Evolutionary conservation across 257 asterid genomes (phyloP).

Genomic region (Ajuga chamaepitys): DNA sequence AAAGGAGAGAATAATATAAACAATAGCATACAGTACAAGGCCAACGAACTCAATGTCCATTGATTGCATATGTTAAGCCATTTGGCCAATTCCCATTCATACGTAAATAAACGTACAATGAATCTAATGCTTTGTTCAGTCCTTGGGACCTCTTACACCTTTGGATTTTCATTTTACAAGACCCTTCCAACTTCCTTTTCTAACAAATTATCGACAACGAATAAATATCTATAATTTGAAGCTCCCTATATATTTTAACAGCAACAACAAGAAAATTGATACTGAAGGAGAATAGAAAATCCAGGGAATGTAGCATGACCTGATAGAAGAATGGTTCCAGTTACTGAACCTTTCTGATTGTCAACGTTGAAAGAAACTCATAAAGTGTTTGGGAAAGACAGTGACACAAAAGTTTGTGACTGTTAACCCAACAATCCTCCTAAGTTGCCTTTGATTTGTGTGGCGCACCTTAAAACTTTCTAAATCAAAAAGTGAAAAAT

Average conservation of each 20-base stretch:
- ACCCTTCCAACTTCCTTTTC: neutral
- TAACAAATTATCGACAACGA: neutral
- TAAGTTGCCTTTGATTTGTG: neutral
- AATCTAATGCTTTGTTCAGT: constrained; percentile 5
- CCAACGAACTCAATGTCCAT: neutral
- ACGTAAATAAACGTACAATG: neutral
- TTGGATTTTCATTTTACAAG: neutral
- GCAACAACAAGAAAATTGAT: neutral
- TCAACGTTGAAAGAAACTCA: neutral
- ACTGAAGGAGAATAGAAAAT: neutral
- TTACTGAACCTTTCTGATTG: neutral
- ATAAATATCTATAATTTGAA: neutral
- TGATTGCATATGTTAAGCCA: neutral
- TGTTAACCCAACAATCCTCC: neutral
- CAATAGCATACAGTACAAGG: neutral
- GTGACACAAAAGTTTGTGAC: neutral
- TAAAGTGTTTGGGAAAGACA: constrained; percentile 4
- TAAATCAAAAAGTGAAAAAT: neutral
- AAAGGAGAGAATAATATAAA: neutral
- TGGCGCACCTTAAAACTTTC: neutral
- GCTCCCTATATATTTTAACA: neutral
- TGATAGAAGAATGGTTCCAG: neutral
- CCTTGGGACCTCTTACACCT: neutral
- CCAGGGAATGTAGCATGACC: neutral
- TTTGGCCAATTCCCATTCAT: neutral